phyloP scores from a whole-genome alignment of 2,329 filamentous ascomycete species.

The Dryadomyces quercivorus region DNA sequence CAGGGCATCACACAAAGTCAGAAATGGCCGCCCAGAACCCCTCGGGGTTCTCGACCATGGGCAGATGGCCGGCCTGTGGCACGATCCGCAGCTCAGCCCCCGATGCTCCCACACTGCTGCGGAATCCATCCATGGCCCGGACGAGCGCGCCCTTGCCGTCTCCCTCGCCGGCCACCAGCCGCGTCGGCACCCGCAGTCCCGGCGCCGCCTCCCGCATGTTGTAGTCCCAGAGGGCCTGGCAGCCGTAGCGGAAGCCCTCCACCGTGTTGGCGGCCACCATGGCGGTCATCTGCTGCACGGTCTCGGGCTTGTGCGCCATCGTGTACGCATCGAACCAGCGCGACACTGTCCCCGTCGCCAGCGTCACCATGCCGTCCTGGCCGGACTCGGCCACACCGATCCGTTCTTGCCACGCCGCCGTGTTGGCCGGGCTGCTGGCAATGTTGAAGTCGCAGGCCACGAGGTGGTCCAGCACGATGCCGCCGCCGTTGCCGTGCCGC shows the following conservation, averaged over 20 bases:
- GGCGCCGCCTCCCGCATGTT: constrained; percentile 48
- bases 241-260: constrained; percentile 54
- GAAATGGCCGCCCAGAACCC: constrained; percentile 28
- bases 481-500: constrained; percentile 40
- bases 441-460: constrained; percentile 72
- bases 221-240: constrained; percentile 61
- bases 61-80: constrained; percentile 63
- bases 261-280: constrained; percentile 61
- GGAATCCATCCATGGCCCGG: constrained; percentile 69
- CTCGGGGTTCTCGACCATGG: constrained; percentile 61
- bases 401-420: constrained; percentile 67
- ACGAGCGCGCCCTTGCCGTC: constrained; percentile 63
- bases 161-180: constrained; percentile 60
- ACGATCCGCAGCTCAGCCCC: constrained; percentile 52
- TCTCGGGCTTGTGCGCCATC: constrained; percentile 29
- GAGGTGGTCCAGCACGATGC: constrained; percentile 56
- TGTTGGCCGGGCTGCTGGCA: constrained; percentile 59
- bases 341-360: constrained; percentile 59
- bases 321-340: constrained; percentile 64
- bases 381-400: constrained; percentile 50
- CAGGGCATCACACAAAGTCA: constrained; percentile 9
- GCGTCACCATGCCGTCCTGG: constrained; percentile 38
- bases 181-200: constrained; percentile 40
- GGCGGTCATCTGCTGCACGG: constrained; percentile 45
- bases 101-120: constrained; percentile 37